phyloP scores from a whole-genome alignment of 75 land plant species.

The Isoetes taiwanensis region DNA sequence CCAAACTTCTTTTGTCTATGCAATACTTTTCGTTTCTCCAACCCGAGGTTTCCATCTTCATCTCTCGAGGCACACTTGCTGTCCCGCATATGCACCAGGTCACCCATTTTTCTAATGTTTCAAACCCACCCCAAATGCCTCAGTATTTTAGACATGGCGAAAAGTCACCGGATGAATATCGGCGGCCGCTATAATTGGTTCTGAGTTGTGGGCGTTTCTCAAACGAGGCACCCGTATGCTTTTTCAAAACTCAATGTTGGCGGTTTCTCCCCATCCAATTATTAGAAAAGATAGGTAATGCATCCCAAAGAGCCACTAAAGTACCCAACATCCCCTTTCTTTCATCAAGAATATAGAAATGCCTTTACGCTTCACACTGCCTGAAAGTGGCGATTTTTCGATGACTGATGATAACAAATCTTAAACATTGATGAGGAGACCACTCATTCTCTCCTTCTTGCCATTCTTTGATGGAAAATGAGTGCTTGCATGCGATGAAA shows the following conservation, averaged over 20 bases:
- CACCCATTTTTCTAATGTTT: slow-evolving; percentile 93
- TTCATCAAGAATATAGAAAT: slow-evolving; percentile 82
- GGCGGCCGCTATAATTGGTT: slow-evolving; percentile 31
- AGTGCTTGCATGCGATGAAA: too few relatives aligned
- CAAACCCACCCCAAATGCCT: slow-evolving; percentile 96
- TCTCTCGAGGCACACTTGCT: slow-evolving; percentile 83
- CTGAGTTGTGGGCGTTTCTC: slow-evolving; percentile 46
- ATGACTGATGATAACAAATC: too few relatives aligned
- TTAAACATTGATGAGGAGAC: too few relatives aligned
- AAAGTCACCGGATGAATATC: slow-evolving; percentile 90
- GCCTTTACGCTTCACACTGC: slow-evolving; percentile 79
- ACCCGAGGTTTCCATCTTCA: slow-evolving; percentile 83
- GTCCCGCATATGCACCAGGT: slow-evolving; percentile 95
- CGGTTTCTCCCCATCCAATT: slow-evolving; percentile 71
- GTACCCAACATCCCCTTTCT: slow-evolving; percentile 85
- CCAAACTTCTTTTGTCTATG: too few relatives aligned
- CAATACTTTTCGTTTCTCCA: slow-evolving; percentile 92
- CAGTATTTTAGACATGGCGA: slow-evolving; percentile 78
- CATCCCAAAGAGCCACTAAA: slow-evolving; percentile 64
- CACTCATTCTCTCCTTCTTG: too few relatives aligned
- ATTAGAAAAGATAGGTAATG: slow-evolving; percentile 63
- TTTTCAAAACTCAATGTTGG: slow-evolving; percentile 62
- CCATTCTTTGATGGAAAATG: too few relatives aligned
- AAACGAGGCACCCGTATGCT: slow-evolving; percentile 77
- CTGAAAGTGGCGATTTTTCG: too few relatives aligned